A percentile compares a stretch with the other conserved stretches of the same genome.
phyloP scores from a whole-genome alignment of 192 early-diverging fungal species.

The Linnemannia zychae region DNA sequence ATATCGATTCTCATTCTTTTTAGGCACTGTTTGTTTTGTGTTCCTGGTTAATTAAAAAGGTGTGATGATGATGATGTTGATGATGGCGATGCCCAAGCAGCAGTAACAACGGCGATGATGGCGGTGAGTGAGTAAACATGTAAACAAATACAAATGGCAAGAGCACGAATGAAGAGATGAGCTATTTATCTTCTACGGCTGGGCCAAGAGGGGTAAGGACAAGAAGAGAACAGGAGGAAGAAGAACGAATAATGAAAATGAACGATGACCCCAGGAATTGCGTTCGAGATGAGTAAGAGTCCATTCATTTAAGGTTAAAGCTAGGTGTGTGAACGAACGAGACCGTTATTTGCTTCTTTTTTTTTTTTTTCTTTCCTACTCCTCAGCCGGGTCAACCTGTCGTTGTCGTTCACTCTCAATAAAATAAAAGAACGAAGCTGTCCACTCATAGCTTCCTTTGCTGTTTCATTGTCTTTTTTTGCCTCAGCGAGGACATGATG shows the following conservation, averaged over 20 bases:
- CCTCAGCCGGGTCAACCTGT: not conserved
- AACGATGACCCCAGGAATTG: not conserved
- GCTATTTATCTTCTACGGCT: too few species aligned
- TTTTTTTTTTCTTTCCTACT: not conserved
- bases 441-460: not conserved
- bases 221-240: not conserved
- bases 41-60: not conserved
- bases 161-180: not conserved
- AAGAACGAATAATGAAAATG: too few species aligned
- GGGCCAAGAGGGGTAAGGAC: not conserved
- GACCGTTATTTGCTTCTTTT: too few species aligned
- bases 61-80: not conserved
- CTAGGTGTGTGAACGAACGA: not conserved
- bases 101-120: too few species aligned
- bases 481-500: too few species aligned
- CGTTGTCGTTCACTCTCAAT: too few species aligned
- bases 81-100: not conserved
- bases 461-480: not conserved
- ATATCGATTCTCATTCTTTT: not conserved
- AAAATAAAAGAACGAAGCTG: too few species aligned
- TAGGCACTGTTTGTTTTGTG: not conserved
- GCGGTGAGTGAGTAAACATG: not conserved
- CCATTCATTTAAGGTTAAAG: not conserved
- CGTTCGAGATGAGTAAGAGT: not conserved
- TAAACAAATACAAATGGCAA: not conserved